A percentile compares a stretch with the other conserved stretches of the same genome.
These are phyloP conservation scores for Pugionium dolabratum DNA, from an alignment of 345 rosid genomes.

Conservation along the genomic window DNA sequence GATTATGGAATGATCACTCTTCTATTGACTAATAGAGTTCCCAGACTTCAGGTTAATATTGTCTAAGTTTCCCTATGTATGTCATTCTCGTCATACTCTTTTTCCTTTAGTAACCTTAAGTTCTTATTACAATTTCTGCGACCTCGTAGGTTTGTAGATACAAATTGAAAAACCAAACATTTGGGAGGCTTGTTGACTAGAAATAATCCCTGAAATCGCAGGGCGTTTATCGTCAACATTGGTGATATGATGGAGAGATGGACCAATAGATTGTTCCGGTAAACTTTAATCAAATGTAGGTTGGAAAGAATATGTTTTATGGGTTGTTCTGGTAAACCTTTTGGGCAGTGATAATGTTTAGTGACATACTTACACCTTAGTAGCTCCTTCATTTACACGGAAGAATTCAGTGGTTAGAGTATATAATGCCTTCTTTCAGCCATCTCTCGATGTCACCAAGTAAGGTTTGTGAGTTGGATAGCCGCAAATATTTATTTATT, in stretches of 20 bases:
- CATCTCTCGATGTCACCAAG: too few species aligned
- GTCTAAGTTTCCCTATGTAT: not conserved
- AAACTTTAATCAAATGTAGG: slow-evolving; percentile 11
- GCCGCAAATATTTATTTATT: too few species aligned
- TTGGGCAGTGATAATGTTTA: too few species aligned
- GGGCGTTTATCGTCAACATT: slow-evolving; percentile 74
- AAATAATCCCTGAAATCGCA: slow-evolving; percentile 28
- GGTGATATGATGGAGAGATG: slow-evolving; percentile 97
- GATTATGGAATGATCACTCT: slow-evolving; percentile 90
- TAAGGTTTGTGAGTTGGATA: too few species aligned
- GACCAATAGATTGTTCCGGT: slow-evolving; percentile 87
- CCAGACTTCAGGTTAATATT: slow-evolving; percentile 71
- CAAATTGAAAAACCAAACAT: slow-evolving; percentile 51
- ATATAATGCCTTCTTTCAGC: too few species aligned
- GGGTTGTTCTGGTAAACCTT: not conserved
- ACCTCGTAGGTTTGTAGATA: slow-evolving; percentile 74
- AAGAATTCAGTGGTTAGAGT: too few species aligned
- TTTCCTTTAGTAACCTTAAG: slow-evolving; percentile 8
- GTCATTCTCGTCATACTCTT: not conserved
- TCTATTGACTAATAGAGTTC: slow-evolving; percentile 72
- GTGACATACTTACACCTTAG: too few species aligned
- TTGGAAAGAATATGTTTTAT: not conserved
- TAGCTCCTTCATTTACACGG: too few species aligned
- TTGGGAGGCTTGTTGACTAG: slow-evolving; percentile 37
- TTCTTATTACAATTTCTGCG: slow-evolving; percentile 11